Evolutionary conservation across 371 early-diverging fungal genomes (phyloP).

Genomic region (Apophysomyces variabilis): DNA sequence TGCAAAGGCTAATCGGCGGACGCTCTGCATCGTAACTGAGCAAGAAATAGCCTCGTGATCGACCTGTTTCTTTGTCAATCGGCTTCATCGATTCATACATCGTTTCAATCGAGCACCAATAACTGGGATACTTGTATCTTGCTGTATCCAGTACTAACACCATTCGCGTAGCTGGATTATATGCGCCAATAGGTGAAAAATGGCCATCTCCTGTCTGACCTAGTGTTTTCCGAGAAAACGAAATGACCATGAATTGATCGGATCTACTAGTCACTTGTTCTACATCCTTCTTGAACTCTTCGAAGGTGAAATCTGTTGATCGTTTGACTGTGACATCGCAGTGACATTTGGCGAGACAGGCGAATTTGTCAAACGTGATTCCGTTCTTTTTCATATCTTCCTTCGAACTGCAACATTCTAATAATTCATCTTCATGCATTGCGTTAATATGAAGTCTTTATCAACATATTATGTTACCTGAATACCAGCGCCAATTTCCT

Average conservation of each 20-base stretch:
- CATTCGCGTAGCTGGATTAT: constrained; percentile 65
- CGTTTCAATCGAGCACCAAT: constrained; percentile 71
- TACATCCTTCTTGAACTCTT: constrained; percentile 81
- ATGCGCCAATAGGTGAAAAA: constrained; percentile 77
- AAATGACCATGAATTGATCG: constrained; percentile 87
- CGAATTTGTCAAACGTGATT: constrained; percentile 88
- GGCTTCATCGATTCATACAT: constrained; percentile 85
- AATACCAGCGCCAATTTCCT: constrained; percentile 90
- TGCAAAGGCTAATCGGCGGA: constrained; percentile 50
- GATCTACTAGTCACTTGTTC: constrained; percentile 65
- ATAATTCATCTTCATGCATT: constrained; percentile 69
- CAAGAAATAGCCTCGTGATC: constrained; percentile 86
- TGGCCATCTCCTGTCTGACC: constrained; percentile 93
- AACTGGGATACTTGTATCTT: constrained; percentile 81
- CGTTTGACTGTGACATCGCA: constrained; percentile 80
- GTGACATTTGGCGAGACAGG: constrained; percentile 86
- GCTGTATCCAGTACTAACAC: constrained; percentile 86
- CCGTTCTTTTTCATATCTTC: constrained; percentile 83
- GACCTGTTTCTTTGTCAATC: constrained; percentile 78
- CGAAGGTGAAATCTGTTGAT: constrained; percentile 63
- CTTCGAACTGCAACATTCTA: constrained; percentile 82
- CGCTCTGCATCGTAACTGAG: constrained; percentile 57
- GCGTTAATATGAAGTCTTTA: background rate
- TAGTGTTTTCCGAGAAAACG: constrained; percentile 80
- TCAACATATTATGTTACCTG: constrained; percentile 23